These are phyloP conservation scores for Venturia asperata DNA, from an alignment of 2,329 filamentous ascomycete species.

Conservation along the genomic window DNA sequence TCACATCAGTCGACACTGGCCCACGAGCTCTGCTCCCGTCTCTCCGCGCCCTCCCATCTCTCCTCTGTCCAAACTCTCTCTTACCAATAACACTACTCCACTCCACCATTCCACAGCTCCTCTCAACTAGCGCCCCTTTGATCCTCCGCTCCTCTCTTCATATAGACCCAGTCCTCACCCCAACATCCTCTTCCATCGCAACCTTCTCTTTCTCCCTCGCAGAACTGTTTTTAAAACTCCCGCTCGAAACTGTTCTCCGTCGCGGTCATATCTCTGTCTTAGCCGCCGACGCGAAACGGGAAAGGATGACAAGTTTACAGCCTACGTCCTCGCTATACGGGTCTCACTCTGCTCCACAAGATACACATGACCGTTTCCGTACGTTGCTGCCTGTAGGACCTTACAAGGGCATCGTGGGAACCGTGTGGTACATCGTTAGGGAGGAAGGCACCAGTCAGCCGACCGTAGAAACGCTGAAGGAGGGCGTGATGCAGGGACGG, in stretches of 20 bases:
- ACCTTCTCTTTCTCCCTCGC: conserved; percentile 73
- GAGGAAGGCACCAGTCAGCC: conserved; percentile 59
- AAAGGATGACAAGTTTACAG: background rate
- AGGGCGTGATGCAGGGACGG: conserved; percentile 29
- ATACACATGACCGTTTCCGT: conserved; percentile 39
- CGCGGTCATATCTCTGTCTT: conserved; percentile 72
- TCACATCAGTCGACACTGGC: conserved; percentile 69
- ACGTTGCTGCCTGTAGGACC: conserved; percentile 74
- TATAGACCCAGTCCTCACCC: conserved; percentile 74
- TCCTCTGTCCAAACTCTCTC: conserved; percentile 59
- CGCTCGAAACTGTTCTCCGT: conserved; percentile 83
- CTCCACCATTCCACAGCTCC: conserved; percentile 72
- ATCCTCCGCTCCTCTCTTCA: conserved; percentile 77
- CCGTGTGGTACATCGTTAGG: conserved; percentile 77
- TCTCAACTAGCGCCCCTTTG: conserved; percentile 76
- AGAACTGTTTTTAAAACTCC: conserved; percentile 80
- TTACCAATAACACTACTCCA: conserved; percentile 80
- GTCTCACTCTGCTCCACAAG: conserved; percentile 12
- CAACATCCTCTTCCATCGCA: conserved; percentile 71
- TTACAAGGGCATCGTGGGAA: conserved; percentile 82
- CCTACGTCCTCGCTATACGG: conserved; percentile 20
- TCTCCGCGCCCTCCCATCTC: conserved; percentile 68
- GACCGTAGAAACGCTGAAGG: background rate
- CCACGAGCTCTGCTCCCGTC: conserved; percentile 72
- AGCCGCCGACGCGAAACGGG: background rate